Conservation (phyloP, 495 filamentous ascomycete genomes). For the Tuber umbilicatum region DNA sequence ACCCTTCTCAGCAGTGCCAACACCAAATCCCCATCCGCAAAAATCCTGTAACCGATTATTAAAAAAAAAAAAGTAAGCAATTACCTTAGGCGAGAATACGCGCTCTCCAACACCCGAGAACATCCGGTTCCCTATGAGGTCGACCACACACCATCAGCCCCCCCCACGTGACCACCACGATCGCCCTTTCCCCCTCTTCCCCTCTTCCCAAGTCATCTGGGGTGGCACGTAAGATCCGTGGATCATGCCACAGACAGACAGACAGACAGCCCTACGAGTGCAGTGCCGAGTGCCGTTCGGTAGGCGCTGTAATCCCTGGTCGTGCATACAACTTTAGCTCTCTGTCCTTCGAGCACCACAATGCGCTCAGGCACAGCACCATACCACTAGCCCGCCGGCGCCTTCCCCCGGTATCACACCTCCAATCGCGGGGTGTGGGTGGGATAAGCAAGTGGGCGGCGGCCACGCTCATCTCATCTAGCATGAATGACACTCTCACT, state of each 20-base stretch:
- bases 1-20: not conserved
- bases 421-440: not conserved
- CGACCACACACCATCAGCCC: not conserved
- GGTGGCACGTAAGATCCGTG: not conserved
- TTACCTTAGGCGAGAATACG: not conserved
- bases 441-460: not conserved
- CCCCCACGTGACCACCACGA: not conserved
- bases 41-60: not conserved
- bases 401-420: not conserved
- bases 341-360: not conserved
- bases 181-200: not conserved
- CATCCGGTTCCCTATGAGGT: not conserved
- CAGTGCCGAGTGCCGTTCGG: not conserved
- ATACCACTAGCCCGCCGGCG: not conserved
- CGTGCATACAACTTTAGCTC: too few species aligned
- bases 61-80: not conserved
- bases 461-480: not conserved
- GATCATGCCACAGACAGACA: not conserved
- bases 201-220: not conserved
- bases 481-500: not conserved
- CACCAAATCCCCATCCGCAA: not conserved
- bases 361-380: not conserved
- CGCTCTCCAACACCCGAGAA: not conserved
- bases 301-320: not conserved
- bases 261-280: not conserved